A percentile compares a stretch with the other conserved stretches of the same genome.
phyloP scores from a whole-genome alignment of 2,329 filamentous ascomycete genomes.

The Lachnellula cervina region DNA sequence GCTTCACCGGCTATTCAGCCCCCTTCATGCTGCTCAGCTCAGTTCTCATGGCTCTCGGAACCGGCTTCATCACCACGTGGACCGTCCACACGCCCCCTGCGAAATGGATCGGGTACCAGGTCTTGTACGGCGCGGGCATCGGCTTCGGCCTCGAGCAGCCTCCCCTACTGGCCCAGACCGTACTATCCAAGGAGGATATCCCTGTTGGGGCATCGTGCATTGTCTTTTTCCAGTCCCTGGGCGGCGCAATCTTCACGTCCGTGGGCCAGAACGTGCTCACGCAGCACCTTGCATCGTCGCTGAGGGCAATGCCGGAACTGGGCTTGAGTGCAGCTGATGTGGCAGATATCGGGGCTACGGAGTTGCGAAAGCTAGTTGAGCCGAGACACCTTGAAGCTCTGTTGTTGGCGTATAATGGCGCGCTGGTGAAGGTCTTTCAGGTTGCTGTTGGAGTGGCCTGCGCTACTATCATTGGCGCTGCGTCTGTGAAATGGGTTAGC shows the following conservation, averaged over 20 bases:
- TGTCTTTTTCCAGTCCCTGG: constrained; percentile 54
- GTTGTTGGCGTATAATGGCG: too few relatives aligned
- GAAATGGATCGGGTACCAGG: constrained; percentile 55
- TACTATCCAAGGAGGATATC: constrained; percentile 48
- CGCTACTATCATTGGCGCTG: too few relatives aligned
- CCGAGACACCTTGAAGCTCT: too few relatives aligned
- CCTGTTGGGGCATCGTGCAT: constrained; percentile 50
- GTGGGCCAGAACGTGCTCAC: constrained; percentile 47
- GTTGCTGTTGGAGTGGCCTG: too few relatives aligned
- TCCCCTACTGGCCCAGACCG: constrained; percentile 51
- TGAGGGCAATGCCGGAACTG: too few relatives aligned
- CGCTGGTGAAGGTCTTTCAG: too few relatives aligned
- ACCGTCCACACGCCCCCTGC: constrained; percentile 41
- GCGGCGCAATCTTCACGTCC: constrained; percentile 54
- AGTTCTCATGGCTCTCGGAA: constrained; percentile 33
- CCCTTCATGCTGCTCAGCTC: constrained; percentile 52
- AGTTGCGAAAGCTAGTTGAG: too few relatives aligned
- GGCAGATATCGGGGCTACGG: too few relatives aligned
- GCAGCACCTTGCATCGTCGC: too few relatives aligned
- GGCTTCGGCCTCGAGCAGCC: constrained; percentile 57
- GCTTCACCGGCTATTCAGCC: constrained; percentile 49
- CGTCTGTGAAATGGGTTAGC: too few relatives aligned
- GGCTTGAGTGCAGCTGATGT: too few relatives aligned
- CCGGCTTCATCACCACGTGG: constrained; percentile 53
- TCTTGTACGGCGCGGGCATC: constrained; percentile 49